Evolutionary conservation across 345 rosid genomes (phyloP).

Genomic region (Eucalyptus tenuipes): DNA sequence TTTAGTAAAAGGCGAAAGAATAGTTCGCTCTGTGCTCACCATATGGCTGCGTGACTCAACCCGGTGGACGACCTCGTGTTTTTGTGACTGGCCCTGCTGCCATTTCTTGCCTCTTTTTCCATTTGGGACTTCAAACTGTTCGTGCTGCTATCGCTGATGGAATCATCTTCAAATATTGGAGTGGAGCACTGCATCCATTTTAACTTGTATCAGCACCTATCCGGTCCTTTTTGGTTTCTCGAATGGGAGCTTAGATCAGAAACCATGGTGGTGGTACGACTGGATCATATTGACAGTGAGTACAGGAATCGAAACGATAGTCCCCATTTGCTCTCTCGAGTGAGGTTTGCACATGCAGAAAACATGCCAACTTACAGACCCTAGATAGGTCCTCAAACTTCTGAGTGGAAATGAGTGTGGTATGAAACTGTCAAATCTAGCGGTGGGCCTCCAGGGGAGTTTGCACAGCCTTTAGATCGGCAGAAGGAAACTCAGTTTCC

Average conservation of each 20-base stretch:
- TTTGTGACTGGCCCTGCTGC: neutral
- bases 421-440: neutral
- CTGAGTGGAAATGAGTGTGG: neutral
- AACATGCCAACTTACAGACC: neutral
- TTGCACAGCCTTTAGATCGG: neutral
- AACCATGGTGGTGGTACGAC: neutral
- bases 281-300: neutral
- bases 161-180: neutral
- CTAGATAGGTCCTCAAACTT: neutral
- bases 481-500: neutral
- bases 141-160: neutral
- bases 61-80: neutral
- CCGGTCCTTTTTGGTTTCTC: neutral
- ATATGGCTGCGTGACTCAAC: no score
- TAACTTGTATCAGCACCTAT: neutral
- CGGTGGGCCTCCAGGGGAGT: neutral
- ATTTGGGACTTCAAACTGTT: neutral
- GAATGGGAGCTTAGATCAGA: neutral
- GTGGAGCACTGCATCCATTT: neutral
- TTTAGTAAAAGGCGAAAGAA: conserved; percentile 46
- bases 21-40: conserved; percentile 24
- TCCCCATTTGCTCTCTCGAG: neutral
- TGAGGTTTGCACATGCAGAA: neutral
- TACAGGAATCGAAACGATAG: neutral
- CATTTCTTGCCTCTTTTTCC: neutral